Conservation (phyloP, 2,329 filamentous ascomycete genomes). For the Tricladium varicosporioides region DNA sequence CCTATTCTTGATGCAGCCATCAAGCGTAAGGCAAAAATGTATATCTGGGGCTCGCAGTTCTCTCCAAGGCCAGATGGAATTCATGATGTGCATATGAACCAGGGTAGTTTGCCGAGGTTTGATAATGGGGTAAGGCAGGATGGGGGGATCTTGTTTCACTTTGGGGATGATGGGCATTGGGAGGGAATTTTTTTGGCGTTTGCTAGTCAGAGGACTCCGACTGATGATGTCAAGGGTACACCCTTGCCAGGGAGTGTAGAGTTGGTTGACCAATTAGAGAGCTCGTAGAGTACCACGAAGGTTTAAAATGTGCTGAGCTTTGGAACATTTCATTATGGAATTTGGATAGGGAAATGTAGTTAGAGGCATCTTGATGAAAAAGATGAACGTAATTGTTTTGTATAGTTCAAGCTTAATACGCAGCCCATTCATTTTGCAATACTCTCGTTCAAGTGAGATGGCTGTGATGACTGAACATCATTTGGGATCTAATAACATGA, state of each 20-base stretch:
- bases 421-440: too few relatives aligned
- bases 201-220: constrained; percentile 37
- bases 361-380: too few relatives aligned
- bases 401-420: too few relatives aligned
- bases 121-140: constrained; percentile 39
- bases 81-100: constrained; percentile 42
- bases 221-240: constrained; percentile 27
- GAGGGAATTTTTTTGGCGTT: constrained; percentile 41
- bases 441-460: too few relatives aligned
- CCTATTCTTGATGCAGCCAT: constrained; percentile 38
- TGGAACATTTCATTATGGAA: too few relatives aligned
- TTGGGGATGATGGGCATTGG: constrained; percentile 36
- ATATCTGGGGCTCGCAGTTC: constrained; percentile 39
- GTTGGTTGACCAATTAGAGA: not conserved
- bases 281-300: not conserved
- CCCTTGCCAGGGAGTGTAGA: not conserved
- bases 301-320: too few relatives aligned
- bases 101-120: constrained; percentile 35
- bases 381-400: too few relatives aligned
- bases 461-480: too few relatives aligned
- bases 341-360: too few relatives aligned
- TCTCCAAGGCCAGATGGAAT: constrained; percentile 29
- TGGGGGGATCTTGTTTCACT: constrained; percentile 37
- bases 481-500: too few relatives aligned
- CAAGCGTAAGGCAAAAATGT: constrained; percentile 36